Evolutionary conservation across 495 filamentous ascomycete species (phyloP).

Genomic region (Talaromyces nanjingensis): DNA sequence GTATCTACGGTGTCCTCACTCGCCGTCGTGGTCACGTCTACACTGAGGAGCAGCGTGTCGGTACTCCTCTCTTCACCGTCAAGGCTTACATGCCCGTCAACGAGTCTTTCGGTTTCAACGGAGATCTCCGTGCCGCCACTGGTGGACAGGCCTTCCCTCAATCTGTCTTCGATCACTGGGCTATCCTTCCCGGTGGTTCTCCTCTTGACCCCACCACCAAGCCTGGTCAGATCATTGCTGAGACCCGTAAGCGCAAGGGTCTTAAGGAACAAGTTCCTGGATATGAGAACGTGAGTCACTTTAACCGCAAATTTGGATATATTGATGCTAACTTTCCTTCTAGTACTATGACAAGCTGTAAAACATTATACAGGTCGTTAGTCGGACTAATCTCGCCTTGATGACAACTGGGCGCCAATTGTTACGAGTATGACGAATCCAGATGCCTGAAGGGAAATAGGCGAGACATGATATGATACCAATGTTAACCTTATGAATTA

Average conservation of each 20-base stretch:
- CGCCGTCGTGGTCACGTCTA: slow-evolving; percentile 98
- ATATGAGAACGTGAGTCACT: slow-evolving; percentile 80
- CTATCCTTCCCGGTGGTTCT: slow-evolving; percentile 87
- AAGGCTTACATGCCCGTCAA: slow-evolving; percentile 99
- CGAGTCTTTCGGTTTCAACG: slow-evolving; percentile 99
- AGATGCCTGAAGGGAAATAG: slow-evolving; percentile 11
- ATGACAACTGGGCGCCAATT: slow-evolving; percentile 32
- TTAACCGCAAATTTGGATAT: background rate
- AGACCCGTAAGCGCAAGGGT: slow-evolving; percentile 98
- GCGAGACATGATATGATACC: slow-evolving; percentile 31
- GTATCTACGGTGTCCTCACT: slow-evolving; percentile 99
- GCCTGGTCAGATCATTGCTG: slow-evolving; percentile 75
- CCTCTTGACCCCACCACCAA: slow-evolving; percentile 80
- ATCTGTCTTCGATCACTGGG: slow-evolving; percentile 97
- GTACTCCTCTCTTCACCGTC: slow-evolving; percentile 98
- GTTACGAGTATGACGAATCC: slow-evolving; percentile 47
- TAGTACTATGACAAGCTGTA: slow-evolving; percentile 99
- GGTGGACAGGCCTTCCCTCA: slow-evolving; percentile 99
- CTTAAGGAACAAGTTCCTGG: slow-evolving; percentile 90
- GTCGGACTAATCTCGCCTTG: slow-evolving; percentile 27
- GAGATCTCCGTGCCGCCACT: slow-evolving; percentile 87
- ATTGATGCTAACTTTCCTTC: slow-evolving; percentile 38
- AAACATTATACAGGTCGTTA: slow-evolving; percentile 23
- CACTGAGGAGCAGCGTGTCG: slow-evolving; percentile 93
- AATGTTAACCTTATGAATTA: slow-evolving; percentile 25